Conservation (phyloP, 805 yeast genomes). For the Schwanniomyces occidentalis region DNA sequence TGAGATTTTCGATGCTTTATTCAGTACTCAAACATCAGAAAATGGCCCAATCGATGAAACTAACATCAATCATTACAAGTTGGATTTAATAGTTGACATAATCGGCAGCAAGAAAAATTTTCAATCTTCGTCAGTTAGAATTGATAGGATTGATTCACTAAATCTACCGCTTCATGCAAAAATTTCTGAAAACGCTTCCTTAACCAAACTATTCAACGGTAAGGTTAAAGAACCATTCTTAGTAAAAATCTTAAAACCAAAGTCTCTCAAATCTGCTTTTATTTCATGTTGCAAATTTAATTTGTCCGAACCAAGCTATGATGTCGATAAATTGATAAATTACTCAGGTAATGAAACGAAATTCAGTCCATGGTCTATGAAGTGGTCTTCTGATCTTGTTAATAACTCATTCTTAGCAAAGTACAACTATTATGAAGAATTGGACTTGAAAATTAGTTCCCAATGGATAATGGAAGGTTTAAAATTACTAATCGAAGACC, state of each 20-base stretch:
- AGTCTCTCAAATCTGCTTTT: slow-evolving; percentile 27
- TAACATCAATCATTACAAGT: slow-evolving; percentile 26
- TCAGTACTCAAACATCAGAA: slow-evolving; percentile 11
- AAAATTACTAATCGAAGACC: slow-evolving; percentile 22
- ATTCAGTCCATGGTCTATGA: slow-evolving; percentile 32
- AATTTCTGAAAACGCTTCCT: slow-evolving; percentile 11
- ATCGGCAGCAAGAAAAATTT: slow-evolving; percentile 40
- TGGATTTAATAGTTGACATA: slow-evolving; percentile 40
- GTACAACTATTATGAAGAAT: slow-evolving; percentile 38
- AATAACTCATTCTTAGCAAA: slow-evolving; percentile 22
- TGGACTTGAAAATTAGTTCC: slow-evolving; percentile 24
- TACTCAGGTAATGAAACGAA: slow-evolving; percentile 14
- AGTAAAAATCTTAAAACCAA: slow-evolving; percentile 38
- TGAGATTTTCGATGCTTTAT: slow-evolving; percentile 35
- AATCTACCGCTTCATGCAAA: slow-evolving; percentile 27
- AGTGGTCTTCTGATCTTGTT: slow-evolving; percentile 34
- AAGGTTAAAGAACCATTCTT: slow-evolving; percentile 32
- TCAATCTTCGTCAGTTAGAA: slow-evolving; percentile 28
- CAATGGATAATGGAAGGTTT: slow-evolving; percentile 38
- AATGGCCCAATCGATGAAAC: slow-evolving; percentile 15
- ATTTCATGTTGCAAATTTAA: slow-evolving; percentile 38
- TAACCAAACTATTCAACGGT: slow-evolving; percentile 27
- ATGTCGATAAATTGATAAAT: slow-evolving; percentile 27
- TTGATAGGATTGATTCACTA: slow-evolving; percentile 28
- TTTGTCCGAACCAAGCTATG: slow-evolving; percentile 32